Evolutionary conservation across 768 basidiomycete species (phyloP), one percentile per base, ranked within the genome.

Genomic region (Lyophyllum shimeji): DNA sequence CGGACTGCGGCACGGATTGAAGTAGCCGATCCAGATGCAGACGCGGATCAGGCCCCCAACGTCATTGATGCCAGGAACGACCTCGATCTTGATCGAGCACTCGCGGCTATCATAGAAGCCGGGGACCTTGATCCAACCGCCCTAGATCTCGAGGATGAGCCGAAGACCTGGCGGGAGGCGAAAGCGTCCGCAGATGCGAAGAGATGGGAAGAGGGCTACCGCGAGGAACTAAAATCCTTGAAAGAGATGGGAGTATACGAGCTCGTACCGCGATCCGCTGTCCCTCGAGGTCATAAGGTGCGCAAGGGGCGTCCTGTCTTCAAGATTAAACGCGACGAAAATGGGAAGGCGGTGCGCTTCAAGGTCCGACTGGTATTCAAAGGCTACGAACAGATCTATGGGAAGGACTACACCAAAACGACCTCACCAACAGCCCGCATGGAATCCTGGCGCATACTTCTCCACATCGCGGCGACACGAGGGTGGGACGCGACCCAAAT

Each of bases 361-460:
- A 77, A 77, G 52, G 71, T 66, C 0, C 63, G 69, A 0, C 65
- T 70, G 20, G 71, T 80, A 1, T 71, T 69, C 9, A 61, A 69
- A 25, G 76, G 78, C 0, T 74, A 69, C 58, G 46, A 69, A 7
- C 71, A 45, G 34, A 46, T 56, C 1, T 33, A 56, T 64, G 43
- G 43, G 4, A 44, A 44, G 15, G 43, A 44, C 21, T 44, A 44
- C 43, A 39, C 13, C 21, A 46, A 20, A 25, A 53, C 21, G 6
- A 34, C 23, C 33, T 23, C 44, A 45, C 25, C 34, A 9, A 25
- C 21, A 3, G 69, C 65, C 5, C 56, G 57, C 7, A 53, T 63
- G 23, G 57, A 65, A 9, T 69, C 69, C 0, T 57, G 71, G 51
- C 64, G 66, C 2, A 57, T 64, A 0, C 21, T 73, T 9, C 60